These are phyloP conservation scores for Narthecium ossifragum DNA, from an alignment of 106 monocot genomes.

Conservation along the genomic window DNA sequence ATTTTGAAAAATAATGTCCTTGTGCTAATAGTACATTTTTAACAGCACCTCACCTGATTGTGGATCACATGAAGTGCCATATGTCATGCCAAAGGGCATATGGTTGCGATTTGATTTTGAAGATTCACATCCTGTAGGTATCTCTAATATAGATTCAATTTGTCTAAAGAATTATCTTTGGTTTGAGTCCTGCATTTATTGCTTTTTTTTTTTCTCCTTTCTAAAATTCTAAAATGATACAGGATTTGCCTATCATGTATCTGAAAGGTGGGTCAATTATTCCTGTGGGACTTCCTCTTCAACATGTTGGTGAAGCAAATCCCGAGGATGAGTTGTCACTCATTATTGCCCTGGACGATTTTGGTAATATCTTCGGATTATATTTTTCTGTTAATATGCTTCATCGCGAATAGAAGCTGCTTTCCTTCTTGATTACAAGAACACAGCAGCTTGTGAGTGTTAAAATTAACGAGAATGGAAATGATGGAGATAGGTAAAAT, in stretches of 20 bases:
- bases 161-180: not conserved
- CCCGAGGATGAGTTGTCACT: conserved; percentile 62
- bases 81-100: conserved; percentile 60
- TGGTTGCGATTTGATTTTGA: conserved; percentile 94
- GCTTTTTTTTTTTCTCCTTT: conserved; percentile 3
- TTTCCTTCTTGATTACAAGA: conserved; percentile 1
- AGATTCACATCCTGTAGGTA: conserved; percentile 91
- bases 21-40: too few species aligned
- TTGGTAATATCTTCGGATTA: conserved; percentile 43
- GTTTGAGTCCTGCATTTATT: not conserved
- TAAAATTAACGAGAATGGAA: too few species aligned
- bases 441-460: too few species aligned
- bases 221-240: conserved; percentile 9
- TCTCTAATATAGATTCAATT: not conserved
- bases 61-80: conserved; percentile 60
- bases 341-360: conserved; percentile 64
- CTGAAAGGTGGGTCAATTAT: conserved; percentile 93
- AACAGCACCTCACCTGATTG: conserved; percentile 62
- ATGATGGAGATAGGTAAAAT: too few species aligned
- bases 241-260: conserved; percentile 92
- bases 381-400: not conserved
- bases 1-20: too few species aligned
- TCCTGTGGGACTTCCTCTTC: conserved; percentile 70
- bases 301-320: conserved; percentile 82
- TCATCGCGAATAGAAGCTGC: too few species aligned